Evolutionary conservation across 257 asterid species (phyloP).

Genomic region (Anisodus tanguticus): DNA sequence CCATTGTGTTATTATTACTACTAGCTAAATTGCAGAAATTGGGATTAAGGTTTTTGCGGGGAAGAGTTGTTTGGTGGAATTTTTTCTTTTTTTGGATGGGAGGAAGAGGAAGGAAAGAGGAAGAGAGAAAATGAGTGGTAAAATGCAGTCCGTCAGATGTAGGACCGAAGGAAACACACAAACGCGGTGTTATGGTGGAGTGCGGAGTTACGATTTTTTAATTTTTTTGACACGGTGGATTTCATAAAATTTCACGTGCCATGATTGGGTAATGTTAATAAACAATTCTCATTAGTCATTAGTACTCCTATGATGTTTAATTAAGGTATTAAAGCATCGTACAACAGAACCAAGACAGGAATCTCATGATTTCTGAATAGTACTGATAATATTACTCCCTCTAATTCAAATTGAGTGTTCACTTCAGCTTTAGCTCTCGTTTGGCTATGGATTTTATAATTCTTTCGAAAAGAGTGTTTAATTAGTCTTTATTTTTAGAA

Average conservation of each 20-base stretch:
- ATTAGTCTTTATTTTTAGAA: too few species aligned
- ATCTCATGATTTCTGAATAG: too few species aligned
- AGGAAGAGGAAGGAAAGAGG: not conserved
- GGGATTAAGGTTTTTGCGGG: not conserved
- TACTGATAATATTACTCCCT: too few species aligned
- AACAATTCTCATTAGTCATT: not conserved
- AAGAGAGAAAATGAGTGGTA: constrained; percentile 14
- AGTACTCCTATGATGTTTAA: too few species aligned
- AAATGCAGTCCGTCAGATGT: constrained; percentile 27
- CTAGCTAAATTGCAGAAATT: not conserved
- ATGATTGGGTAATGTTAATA: constrained; percentile 13
- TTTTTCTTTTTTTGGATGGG: not conserved
- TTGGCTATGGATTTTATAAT: too few species aligned
- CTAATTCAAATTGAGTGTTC: too few species aligned
- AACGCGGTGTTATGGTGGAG: constrained; percentile 31
- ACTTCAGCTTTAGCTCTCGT: too few species aligned
- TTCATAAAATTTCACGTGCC: not conserved
- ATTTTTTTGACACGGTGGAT: not conserved
- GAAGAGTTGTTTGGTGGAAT: not conserved
- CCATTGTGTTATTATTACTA: too few species aligned
- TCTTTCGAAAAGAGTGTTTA: too few species aligned
- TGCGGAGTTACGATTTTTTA: not conserved
- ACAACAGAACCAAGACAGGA: too few species aligned
- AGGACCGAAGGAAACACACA: constrained; percentile 15
- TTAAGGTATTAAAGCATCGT: too few species aligned